Base-by-base conservation (phyloP, 257 asterid genomes). In the Jaltomata sinuosa region DNA sequence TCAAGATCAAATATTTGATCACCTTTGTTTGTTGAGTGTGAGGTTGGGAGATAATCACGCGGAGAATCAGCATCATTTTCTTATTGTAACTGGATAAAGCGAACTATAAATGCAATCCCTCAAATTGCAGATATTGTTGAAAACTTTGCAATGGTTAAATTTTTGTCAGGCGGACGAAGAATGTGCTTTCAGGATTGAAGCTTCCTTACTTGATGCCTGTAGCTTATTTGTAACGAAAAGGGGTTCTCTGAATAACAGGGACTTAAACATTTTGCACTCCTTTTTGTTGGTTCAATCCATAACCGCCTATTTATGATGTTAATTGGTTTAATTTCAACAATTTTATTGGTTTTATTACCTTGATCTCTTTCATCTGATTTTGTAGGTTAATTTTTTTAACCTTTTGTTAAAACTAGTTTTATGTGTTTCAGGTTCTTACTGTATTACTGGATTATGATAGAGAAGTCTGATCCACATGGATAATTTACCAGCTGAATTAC, bases 401-500 rank as follows among this genome's bases (percentile, higher is more conserved):
- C 22, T 15, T 77, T 49, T 4, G 62, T 16, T 77, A 49, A 16
- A 77, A 77, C 25, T 27, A 27, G 45, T 49, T 77, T 27, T 16
- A 18, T 77, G 82, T 10, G 0, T 77, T 29, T 77, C 27, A 77
- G 62, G 81, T 76, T 77, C 42, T 50, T 77, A 49, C 32, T n/a
- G 54, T 40, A n/a, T 40, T n/a, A 11, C 19, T 16, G n/a, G 40
- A 27, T 47, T 76, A 47, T 45, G 62, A 27, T 25, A 47, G 9
- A 27, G 62, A 27, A 77, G 27, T 77, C 42, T 16, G 59, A 27
- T 77, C 62, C 62, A 27, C 45, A 95, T 95, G 99, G 94, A 95
- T 86, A 89, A 90, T 84, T 90, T 95, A 88, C 99, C 98, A 18
- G 97, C 92, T 76, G 90, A 90, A 72, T 72, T 94, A 52, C 92